A percentile compares a stretch with the other conserved stretches of the same genome.
Evolutionary conservation across 805 yeast genomes (phyloP).

Genomic region (Limtongia smithiae): DNA sequence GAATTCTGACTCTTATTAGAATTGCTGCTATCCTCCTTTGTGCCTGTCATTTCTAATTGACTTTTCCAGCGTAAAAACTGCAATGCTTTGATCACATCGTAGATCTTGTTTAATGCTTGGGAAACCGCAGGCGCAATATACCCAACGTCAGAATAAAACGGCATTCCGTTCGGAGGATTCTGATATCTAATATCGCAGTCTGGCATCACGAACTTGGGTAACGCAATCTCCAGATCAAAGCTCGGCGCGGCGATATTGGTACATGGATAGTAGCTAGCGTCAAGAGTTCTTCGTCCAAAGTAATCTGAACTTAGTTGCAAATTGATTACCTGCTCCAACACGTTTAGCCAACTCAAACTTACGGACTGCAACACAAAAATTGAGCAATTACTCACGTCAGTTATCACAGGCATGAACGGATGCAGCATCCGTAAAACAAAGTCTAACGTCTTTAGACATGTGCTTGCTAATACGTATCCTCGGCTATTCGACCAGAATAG

Average conservation of each 20-base stretch:
- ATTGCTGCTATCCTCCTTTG: too few relatives aligned
- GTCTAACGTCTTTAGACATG: slow-evolving; percentile 3
- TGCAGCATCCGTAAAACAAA: slow-evolving; percentile 4
- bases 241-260: slow-evolving; percentile 19
- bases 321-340: slow-evolving; percentile 1
- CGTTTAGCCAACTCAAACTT: slow-evolving; percentile 3
- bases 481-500: neutral
- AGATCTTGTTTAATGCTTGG: neutral
- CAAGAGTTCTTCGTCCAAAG: neutral
- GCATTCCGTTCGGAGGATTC: slow-evolving; percentile 10
- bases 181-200: slow-evolving; percentile 5
- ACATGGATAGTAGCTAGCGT: slow-evolving; percentile 3
- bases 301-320: neutral
- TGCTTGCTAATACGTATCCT: slow-evolving; percentile 2
- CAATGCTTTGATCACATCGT: slow-evolving; percentile 7
- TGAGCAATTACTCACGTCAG: slow-evolving; percentile 1
- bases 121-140: neutral
- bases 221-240: slow-evolving; percentile 1
- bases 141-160: slow-evolving; percentile 8
- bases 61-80: slow-evolving; percentile 3
- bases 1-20: too few relatives aligned
- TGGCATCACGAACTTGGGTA: slow-evolving; percentile 3
- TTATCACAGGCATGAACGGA: slow-evolving; percentile 10
- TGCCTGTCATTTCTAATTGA: neutral
- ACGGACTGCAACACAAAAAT: too few relatives aligned